Base-by-base conservation (phyloP, 176 grass and related monocot species). In the Zea luxurians region DNA sequence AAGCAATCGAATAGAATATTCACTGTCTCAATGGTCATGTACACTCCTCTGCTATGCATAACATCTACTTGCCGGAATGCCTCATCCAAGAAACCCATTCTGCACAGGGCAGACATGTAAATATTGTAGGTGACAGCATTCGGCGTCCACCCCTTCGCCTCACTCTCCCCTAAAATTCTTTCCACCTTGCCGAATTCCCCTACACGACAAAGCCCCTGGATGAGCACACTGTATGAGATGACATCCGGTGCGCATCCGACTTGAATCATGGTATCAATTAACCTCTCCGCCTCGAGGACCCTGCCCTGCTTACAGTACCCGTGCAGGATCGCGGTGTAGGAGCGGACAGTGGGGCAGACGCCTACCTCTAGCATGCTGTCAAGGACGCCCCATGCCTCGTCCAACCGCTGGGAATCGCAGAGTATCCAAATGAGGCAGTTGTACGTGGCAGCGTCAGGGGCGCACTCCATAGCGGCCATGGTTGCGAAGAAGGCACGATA, bases 71-170 rank as follows among this genome's bases (percentile, higher is more conserved):
- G 86, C 70, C 50, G 35, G 71, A 93, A 91, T 74, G 90, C 90
- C 64, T 89, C 83, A 18, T 86, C 85, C 47, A 74, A 53, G 20
- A 66, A 73, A 3, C 88, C 86, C 74, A 77, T 80, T 73, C 81
- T 87, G 48, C 90, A 93, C 59, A 93, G 42, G 16, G 73, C 88
- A 82, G 87, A 85, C 85, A 90, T 90, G 73, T 97, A 97, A 42
- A 97, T 86, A 70, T 86, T 90, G 61, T 90, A 97, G 8, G 83
- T 93, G 46, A 97, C 68, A 64, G 70, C 48, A 87, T 90, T 97
- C 5, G 90, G 93, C 60, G 70, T 80, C 90, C 90, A 97, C 10
- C 78, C 72, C 13, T 82, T 86, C 15, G 8, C 46, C 40, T 87
- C 68, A 82, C 88, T 90, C 64, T 85, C 88, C 48, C 36, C 70